phyloP scores from a whole-genome alignment of 208 protist species.

The Naegleria gruberi region DNA sequence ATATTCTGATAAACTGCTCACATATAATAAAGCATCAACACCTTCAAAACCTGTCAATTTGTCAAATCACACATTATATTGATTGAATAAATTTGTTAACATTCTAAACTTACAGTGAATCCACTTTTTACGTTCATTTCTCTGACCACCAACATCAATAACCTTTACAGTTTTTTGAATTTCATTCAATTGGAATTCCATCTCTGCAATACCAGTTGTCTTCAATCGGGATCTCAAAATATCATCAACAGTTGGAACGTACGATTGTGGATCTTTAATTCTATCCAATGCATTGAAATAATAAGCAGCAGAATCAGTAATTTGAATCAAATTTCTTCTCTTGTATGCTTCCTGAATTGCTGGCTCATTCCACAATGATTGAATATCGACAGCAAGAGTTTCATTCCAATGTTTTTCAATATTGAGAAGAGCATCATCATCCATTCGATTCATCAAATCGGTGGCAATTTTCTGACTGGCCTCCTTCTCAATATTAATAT shows the following conservation, averaged over 20 bases:
- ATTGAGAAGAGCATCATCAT: background rate
- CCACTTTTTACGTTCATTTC: conserved; percentile 32
- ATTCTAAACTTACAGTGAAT: too few relatives aligned
- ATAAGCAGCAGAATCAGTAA: conserved; percentile 48
- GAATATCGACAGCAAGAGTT: conserved; percentile 38
- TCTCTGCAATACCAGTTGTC: conserved; percentile 27
- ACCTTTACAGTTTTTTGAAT: conserved; percentile 16
- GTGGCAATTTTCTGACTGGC: conserved; percentile 9
- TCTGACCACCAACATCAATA: background rate
- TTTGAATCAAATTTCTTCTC: conserved; percentile 43
- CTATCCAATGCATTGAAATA: conserved; percentile 19
- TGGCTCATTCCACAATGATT: conserved; percentile 43
- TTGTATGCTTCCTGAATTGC: conserved; percentile 28
- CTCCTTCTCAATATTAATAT: background rate
- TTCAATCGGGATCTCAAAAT: conserved; percentile 21
- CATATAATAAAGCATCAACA: background rate
- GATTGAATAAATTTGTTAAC: too few relatives aligned
- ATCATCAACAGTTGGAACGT: conserved; percentile 27
- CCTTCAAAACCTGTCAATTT: conserved; percentile 20
- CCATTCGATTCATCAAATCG: background rate
- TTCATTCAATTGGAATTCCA: conserved; percentile 19
- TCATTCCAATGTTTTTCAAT: background rate
- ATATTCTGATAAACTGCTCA: background rate
- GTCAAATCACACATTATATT: conserved; percentile 23
- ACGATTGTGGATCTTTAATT: conserved; percentile 1